Evolutionary conservation across 176 grass and related monocot species (phyloP), one percentile per base, ranked within the genome.

Genomic region (Alloteropsis semialata): DNA sequence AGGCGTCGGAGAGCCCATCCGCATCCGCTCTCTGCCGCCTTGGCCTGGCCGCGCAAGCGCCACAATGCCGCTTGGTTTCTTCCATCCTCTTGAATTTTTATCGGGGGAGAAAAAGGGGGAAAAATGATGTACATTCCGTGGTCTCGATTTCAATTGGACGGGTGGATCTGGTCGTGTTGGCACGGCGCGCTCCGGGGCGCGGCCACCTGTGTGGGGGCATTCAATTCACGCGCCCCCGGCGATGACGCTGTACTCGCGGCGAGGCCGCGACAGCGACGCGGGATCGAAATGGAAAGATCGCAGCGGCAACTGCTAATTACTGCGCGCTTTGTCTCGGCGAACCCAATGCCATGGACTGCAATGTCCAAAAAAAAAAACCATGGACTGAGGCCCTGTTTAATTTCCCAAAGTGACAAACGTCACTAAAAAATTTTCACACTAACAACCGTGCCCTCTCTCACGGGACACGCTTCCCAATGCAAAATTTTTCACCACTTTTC

Each of bases 191-290:
- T 5, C 41, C 68, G 22, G 69, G 75, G 58, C 45, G 76, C 69
- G 77, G 61, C 71, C 78, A 75, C 79, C 61, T 69, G 72, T 37
- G 15, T 7, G 56, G 57, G 65, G 38, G 32, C n/a, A 68, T 76
- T 67, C 51, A 77, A 42, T 77, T 44, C 56, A 41, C 55, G 33
- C 75, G 60, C 38, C 77, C 84, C 42, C n/a, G 33, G 12, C 11
- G 51, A 24, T 3, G 22, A 13, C 4, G 22, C 22, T 37, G 70
- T 68, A 46, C 77, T 58, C 65, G 45, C 24, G 82, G 62, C 37
- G 8, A 19, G 34, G 11, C 25, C 18, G 0, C 0, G 59, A 65
- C n/a, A 44, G 53, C 66, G 67, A 71, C 67, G 43, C 1, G 11
- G 19, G 73, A 15, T 14, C 3, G 12, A 36, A 27, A 67, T 24